Conservation (phyloP, 768 basidiomycete genomes). For the Leccinum rimulosum region DNA sequence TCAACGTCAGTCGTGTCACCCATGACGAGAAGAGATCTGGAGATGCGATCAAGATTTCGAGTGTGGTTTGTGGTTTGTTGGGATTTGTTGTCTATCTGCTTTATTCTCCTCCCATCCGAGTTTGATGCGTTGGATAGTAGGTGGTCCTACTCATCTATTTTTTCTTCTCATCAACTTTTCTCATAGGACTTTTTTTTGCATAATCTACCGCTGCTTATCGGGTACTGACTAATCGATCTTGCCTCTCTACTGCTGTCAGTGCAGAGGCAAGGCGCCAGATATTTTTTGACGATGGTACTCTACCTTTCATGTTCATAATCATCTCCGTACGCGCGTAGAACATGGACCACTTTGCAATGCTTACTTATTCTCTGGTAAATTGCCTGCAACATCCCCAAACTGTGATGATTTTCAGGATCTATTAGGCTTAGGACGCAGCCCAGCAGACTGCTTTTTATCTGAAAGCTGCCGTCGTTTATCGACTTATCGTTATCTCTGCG, state of each 20-base stretch:
- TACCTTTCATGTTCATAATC: constrained; percentile 17
- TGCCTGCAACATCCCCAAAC: neutral
- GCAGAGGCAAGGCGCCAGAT: constrained; percentile 3
- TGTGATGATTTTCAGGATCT: neutral
- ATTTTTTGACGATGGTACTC: constrained; percentile 4
- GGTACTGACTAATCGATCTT: constrained; percentile 13
- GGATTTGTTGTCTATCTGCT: constrained; percentile 11
- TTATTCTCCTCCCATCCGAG: neutral
- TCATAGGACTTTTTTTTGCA: neutral
- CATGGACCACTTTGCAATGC: constrained; percentile 2
- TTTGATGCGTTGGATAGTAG: constrained; percentile 6
- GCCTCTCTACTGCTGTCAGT: neutral
- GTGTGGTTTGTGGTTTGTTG: constrained; percentile 8
- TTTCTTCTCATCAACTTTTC: constrained; percentile 1
- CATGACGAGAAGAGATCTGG: constrained; percentile 1
- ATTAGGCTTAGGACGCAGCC: too few relatives aligned
- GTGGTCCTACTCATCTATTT: neutral
- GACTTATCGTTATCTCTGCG: neutral
- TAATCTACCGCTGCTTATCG: constrained; percentile 5
- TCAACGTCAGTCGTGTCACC: neutral
- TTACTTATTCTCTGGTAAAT: neutral
- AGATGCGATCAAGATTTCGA: constrained; percentile 7
- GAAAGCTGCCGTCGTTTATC: neutral
- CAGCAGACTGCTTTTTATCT: constrained; percentile 2
- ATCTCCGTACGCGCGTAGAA: constrained; percentile 6